Conservation (phyloP, 371 early-diverging fungal species). For the Circinella umbellata region DNA sequence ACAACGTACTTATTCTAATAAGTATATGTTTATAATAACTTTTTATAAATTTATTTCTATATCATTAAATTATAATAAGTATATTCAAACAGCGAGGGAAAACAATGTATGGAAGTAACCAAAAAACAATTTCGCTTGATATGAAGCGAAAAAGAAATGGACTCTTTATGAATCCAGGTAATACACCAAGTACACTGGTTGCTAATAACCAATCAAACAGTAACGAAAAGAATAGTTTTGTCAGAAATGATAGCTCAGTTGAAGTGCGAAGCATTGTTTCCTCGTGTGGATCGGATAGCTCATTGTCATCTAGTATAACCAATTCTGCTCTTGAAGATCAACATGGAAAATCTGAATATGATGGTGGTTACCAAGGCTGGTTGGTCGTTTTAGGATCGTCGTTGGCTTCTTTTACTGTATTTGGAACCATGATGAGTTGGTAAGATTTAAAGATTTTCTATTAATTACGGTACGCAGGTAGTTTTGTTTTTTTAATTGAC, state of each 20-base stretch:
- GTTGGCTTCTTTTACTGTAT: constrained; percentile 57
- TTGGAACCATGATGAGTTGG: constrained; percentile 52
- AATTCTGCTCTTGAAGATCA: background rate
- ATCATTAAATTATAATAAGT: too few relatives aligned
- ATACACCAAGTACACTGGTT: background rate
- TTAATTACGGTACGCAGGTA: too few relatives aligned
- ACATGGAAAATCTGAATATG: background rate
- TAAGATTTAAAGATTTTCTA: constrained; percentile 1
- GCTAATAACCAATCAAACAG: background rate
- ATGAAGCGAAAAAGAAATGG: background rate
- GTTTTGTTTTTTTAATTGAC: too few relatives aligned
- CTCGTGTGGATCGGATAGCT: background rate
- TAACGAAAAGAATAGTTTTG: background rate
- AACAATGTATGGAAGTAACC: background rate
- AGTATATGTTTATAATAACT: too few relatives aligned
- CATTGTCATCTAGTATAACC: background rate
- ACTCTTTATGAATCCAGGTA: background rate
- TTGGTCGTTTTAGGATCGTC: constrained; percentile 59
- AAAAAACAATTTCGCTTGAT: background rate
- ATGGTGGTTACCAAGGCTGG: constrained; percentile 66
- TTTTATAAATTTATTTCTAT: too few relatives aligned
- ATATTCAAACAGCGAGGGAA: background rate
- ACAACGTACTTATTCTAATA: too few relatives aligned
- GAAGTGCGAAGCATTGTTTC: background rate
- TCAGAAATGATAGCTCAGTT: background rate